Base-by-base conservation (phyloP, 805 yeast genomes). In the Debaryomyces castellii region DNA sequence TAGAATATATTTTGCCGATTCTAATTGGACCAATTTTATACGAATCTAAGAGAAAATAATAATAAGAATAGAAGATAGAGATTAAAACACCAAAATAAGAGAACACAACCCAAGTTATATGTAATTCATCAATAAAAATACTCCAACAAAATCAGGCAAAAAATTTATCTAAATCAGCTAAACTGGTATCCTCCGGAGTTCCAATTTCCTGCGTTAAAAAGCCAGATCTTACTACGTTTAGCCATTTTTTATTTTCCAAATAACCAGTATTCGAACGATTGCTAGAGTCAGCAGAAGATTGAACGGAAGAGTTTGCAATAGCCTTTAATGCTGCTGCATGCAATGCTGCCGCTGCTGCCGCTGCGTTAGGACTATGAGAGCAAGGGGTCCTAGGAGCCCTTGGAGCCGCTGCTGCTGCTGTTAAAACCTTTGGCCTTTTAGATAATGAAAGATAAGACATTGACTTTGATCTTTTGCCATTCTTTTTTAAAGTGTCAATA, bases 341-440 rank as follows among this genome's bases (percentile, higher is more conserved):
- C 43, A 85, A 71, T 20, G 87, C 89, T 34, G 89, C 87, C 27
- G 85, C 87, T 1, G 87, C 86, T 11, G 87, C 87, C 8, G 86
- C 87, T 5, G 87, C 85, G 47, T 74, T 74, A 9, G 86, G 82
- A 32, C 81, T 71, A 49, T 77, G 81, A 5, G 81, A 72, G 43
- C 78, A 66, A 4, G 83, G 76, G 27, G 78, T 71, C 51, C 81
- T 79, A n/a, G 89, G 84, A 9, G 85, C 78, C 57, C 92, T 73
- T 46, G 94, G 94, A 27, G 92, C 88, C 21, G 89, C 89, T 10
- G 90, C 90, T 18, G 92, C 92, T 16, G 89, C 89, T 11, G 92
- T 85, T 38, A 84, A 60, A 47, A 64, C 57, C 54, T 72, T 72
- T 39, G 74, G 66, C 60, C 77, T 78, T 61, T 82, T 82, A 49